These are phyloP conservation scores for Gossypium davidsonii DNA, from an alignment of 441 rosid genomes.

Conservation along the genomic window DNA sequence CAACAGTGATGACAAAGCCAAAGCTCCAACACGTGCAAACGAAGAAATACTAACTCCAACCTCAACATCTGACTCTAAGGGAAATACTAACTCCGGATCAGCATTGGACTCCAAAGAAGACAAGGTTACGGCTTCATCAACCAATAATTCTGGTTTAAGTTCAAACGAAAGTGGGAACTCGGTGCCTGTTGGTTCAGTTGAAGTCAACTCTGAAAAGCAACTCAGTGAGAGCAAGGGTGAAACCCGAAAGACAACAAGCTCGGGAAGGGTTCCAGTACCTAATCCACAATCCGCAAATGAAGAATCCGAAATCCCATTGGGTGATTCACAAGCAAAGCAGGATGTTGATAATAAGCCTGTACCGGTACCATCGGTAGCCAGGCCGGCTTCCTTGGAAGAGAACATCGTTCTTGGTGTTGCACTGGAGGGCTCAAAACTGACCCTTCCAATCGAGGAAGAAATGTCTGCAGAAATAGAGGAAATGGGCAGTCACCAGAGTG, in stretches of 20 bases:
- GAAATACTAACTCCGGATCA: slow-evolving; percentile 24
- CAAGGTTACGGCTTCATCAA: slow-evolving; percentile 20
- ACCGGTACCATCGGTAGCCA: slow-evolving; percentile 21
- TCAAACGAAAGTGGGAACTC: slow-evolving; percentile 15
- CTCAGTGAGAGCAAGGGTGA: slow-evolving; percentile 24
- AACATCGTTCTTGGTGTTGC: slow-evolving; percentile 89
- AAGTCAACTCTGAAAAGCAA: slow-evolving; percentile 26
- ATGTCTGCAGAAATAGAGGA: slow-evolving; percentile 45
- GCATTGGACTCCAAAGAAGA: slow-evolving; percentile 32
- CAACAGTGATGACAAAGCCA: slow-evolving; percentile 39
- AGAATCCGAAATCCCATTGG: slow-evolving; percentile 15
- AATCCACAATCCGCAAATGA: slow-evolving; percentile 19
- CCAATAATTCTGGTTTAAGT: slow-evolving; percentile 24
- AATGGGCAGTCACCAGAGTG: slow-evolving; percentile 37
- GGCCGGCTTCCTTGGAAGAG: slow-evolving; percentile 63
- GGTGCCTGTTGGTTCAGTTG: slow-evolving; percentile 12
- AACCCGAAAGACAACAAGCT: slow-evolving; percentile 12
- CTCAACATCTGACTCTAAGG: slow-evolving; percentile 25
- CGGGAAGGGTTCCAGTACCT: slow-evolving; percentile 12
- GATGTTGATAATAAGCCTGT: slow-evolving; percentile 37
- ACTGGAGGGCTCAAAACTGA: slow-evolving; percentile 74
- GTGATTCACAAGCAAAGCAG: slow-evolving; percentile 31
- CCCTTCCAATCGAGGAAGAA: slow-evolving; percentile 82
- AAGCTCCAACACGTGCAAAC: slow-evolving; percentile 33
- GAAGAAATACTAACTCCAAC: slow-evolving; percentile 39